Conservation (phyloP, 768 basidiomycete genomes). For the Hypholoma fasciculare region DNA sequence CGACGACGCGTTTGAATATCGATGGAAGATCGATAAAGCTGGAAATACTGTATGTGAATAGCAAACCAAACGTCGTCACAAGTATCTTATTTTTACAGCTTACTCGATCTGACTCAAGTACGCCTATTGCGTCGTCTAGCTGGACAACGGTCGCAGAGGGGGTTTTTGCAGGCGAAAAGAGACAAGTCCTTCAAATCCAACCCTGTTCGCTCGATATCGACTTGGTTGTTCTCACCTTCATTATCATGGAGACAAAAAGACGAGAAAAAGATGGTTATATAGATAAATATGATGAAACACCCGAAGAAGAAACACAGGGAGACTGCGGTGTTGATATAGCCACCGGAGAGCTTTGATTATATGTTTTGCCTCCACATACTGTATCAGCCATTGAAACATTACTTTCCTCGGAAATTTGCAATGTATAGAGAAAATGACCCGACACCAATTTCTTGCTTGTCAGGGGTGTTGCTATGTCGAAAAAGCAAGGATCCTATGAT, state of each 20-base stretch:
- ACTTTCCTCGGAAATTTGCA: background rate
- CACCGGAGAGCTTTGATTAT: conserved; percentile 15
- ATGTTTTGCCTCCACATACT: background rate
- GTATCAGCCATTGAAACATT: background rate
- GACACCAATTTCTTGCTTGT: too few species aligned
- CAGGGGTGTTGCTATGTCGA: conserved; percentile 27
- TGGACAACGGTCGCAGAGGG: conserved; percentile 38
- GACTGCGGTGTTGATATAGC: conserved; percentile 30
- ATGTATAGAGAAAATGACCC: background rate
- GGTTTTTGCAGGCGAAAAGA: conserved; percentile 47
- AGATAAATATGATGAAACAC: conserved; percentile 22
- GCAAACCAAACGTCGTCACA: background rate
- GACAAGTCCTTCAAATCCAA: conserved; percentile 44
- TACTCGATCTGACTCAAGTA: conserved; percentile 32
- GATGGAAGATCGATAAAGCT: conserved; percentile 44
- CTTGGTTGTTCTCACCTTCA: conserved; percentile 52
- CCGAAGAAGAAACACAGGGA: conserved; percentile 36
- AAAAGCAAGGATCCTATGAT: conserved; percentile 72
- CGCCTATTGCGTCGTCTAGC: conserved; percentile 43
- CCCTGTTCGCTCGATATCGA: conserved; percentile 52
- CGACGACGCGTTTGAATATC: conserved; percentile 48
- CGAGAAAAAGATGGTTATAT: conserved; percentile 34
- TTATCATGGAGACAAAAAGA: conserved; percentile 57
- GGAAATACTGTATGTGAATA: conserved; percentile 39
- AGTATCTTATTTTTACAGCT: conserved; percentile 29